Evolutionary conservation across 2,329 filamentous ascomycete species (phyloP).

Genomic region (Paecilomyces formosus): DNA sequence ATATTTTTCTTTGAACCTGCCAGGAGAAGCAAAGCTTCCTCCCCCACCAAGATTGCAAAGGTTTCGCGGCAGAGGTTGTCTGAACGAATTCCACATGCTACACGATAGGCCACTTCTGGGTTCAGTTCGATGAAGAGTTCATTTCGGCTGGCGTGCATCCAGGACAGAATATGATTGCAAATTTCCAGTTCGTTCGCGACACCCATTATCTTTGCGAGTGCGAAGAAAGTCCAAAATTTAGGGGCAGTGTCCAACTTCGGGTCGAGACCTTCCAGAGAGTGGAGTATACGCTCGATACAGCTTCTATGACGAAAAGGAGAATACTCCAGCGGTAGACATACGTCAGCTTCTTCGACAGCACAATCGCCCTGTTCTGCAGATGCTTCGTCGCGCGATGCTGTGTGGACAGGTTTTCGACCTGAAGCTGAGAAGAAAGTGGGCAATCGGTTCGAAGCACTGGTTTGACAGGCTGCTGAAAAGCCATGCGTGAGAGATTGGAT

Average conservation of each 20-base stretch:
- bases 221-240: conserved; percentile 60
- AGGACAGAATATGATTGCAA: conserved; percentile 46
- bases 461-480: background rate
- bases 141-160: conserved; percentile 53
- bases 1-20: conserved; percentile 9
- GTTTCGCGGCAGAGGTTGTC: conserved; percentile 33
- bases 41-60: conserved; percentile 57
- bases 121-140: conserved; percentile 55
- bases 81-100: conserved; percentile 40
- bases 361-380: background rate
- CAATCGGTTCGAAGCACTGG: background rate
- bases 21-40: conserved; percentile 47
- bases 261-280: conserved; percentile 47
- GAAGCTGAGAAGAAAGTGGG: background rate
- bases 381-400: background rate
- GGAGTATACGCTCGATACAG: conserved; percentile 56
- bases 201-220: conserved; percentile 53
- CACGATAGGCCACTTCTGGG: conserved; percentile 53
- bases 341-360: background rate
- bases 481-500: background rate
- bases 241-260: conserved; percentile 57
- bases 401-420: background rate
- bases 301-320: conserved; percentile 56
- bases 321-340: conserved; percentile 44
- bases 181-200: conserved; percentile 22